Evolutionary conservation across 2,329 filamentous ascomycete genomes (phyloP).

Genomic region (Hypocrella siamensis): DNA sequence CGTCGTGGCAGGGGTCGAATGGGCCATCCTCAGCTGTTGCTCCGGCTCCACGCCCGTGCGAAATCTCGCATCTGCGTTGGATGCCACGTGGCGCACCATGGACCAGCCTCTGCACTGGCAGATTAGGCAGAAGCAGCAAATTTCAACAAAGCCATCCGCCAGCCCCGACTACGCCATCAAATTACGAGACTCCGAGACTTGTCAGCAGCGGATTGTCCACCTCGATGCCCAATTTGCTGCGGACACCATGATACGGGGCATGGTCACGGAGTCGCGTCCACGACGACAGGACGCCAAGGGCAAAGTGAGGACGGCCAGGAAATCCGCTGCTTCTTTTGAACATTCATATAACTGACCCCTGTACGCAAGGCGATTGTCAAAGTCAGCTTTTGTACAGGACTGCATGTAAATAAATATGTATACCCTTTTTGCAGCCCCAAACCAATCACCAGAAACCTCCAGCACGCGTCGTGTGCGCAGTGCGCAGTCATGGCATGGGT

Average conservation of each 20-base stretch:
- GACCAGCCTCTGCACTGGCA: slow-evolving; percentile 6
- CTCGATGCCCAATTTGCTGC: slow-evolving; percentile 3
- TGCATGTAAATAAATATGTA: too few species aligned
- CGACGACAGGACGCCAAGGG: not conserved
- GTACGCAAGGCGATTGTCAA: too few species aligned
- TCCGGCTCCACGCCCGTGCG: slow-evolving; percentile 13
- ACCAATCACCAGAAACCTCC: too few species aligned
- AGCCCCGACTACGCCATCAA: slow-evolving; percentile 5
- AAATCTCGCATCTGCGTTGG: slow-evolving; percentile 11
- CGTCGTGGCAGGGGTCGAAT: slow-evolving; percentile 13
- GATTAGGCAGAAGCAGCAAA: not conserved
- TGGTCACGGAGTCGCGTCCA: too few species aligned
- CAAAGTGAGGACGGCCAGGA: too few species aligned
- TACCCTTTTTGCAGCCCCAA: too few species aligned
- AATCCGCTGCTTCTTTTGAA: too few species aligned
- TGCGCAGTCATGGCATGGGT: too few species aligned
- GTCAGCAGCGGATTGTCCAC: slow-evolving; percentile 1
- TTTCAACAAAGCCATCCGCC: not conserved
- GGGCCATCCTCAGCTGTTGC: slow-evolving; percentile 13
- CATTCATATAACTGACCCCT: too few species aligned
- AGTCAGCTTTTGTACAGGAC: too few species aligned
- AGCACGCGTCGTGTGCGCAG: too few species aligned
- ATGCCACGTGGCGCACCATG: slow-evolving; percentile 11
- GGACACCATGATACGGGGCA: slow-evolving; percentile 1
- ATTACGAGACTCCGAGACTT: slow-evolving; percentile 1